Evolutionary conservation across 2,329 filamentous ascomycete genomes (phyloP).

Genomic region (Neonectria sp.): DNA sequence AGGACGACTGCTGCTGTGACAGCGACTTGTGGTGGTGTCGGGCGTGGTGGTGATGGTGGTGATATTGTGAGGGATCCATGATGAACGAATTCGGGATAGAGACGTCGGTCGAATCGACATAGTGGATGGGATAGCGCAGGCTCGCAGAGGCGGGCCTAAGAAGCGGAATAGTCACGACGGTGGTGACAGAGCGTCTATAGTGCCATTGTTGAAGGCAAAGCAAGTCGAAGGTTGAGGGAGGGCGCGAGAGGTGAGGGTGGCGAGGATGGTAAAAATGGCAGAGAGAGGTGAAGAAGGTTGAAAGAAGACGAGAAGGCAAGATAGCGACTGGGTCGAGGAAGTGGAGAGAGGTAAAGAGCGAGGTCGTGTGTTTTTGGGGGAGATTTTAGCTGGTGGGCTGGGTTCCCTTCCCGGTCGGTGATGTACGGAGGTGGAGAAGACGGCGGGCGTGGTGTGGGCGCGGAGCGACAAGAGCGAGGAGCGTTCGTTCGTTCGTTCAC

Average conservation of each 20-base stretch:
- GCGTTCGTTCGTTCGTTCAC: conserved; percentile 29
- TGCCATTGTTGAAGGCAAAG: conserved; percentile 43
- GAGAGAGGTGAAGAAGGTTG: conserved; percentile 37
- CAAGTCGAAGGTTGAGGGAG: conserved; percentile 20
- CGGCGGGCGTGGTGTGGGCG: conserved; percentile 28
- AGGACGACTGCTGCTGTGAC: conserved; percentile 49
- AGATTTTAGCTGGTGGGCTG: conserved; percentile 44
- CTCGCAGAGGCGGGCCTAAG: conserved; percentile 45
- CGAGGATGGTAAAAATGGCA: conserved; percentile 26
- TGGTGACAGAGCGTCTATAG: conserved; percentile 46
- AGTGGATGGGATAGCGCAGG: conserved; percentile 40
- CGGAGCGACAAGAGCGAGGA: conserved; percentile 34
- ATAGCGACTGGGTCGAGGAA: conserved; percentile 40
- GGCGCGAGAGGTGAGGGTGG: conserved; percentile 14
- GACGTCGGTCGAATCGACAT: conserved; percentile 48
- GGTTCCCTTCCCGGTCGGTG: conserved; percentile 45
- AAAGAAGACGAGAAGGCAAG: conserved; percentile 35
- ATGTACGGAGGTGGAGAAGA: conserved; percentile 46
- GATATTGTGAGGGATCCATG: conserved; percentile 49
- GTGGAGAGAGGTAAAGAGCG: conserved; percentile 42
- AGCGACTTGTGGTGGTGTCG: conserved; percentile 46
- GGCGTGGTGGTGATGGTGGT: conserved; percentile 41
- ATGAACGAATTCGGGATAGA: conserved; percentile 41
- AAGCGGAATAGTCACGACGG: conserved; percentile 40
- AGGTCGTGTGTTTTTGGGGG: conserved; percentile 47